Evolutionary conservation across 257 asterid species (phyloP), one percentile per base, ranked within the genome.

Genomic region (Lycium barbarum): DNA sequence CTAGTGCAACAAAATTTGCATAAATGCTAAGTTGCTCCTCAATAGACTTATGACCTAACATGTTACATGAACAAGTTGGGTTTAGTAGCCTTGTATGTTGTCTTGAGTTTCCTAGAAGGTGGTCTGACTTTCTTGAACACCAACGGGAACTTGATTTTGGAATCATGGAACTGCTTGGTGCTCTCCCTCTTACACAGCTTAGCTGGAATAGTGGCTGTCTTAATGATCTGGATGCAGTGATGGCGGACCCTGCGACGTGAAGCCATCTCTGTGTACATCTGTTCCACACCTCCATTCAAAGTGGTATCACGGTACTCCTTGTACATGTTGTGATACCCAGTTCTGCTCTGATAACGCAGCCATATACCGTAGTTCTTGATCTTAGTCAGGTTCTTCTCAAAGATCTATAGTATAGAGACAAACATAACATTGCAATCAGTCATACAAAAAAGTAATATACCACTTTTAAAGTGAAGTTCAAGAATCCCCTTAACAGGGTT

Each of bases 271-370:
- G 81, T 49, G 81, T 74, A 74, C 81, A 74, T 74, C 62, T 74
- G 62, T 13, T 74, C 81, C 10, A 74, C 81, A 74, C 20, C 81
- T 74, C 81, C 81, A 74, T 74, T 74, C 62, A 74, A 74, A 49
- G 81, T 74, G 81, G 81, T 74, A 22, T 74, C 81, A 20, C 81
- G 81, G 81, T 49, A 74, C 81, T 74, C 81, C 81, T 74, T 74
- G 62, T 76, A 76, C 82, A 76, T 76, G 47, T 76, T 76, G 47
- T 76, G 82, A 35, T 76, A 76, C 47, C 82, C 82, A 14, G 63
- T 76, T 35, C 82, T 55, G 14, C 82, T 76, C 47, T 76, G 82
- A 76, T 76, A 76, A 51, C 82, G 82, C 63, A 76, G n/a, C 82
- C 82, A 76, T 1, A 76, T 76, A 54, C 82, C 82, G 0, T 76